Evolutionary conservation across 1,284 basidiomycete species (phyloP), one percentile per base, ranked within the genome.

Genomic region (Rhodofomes roseus): DNA sequence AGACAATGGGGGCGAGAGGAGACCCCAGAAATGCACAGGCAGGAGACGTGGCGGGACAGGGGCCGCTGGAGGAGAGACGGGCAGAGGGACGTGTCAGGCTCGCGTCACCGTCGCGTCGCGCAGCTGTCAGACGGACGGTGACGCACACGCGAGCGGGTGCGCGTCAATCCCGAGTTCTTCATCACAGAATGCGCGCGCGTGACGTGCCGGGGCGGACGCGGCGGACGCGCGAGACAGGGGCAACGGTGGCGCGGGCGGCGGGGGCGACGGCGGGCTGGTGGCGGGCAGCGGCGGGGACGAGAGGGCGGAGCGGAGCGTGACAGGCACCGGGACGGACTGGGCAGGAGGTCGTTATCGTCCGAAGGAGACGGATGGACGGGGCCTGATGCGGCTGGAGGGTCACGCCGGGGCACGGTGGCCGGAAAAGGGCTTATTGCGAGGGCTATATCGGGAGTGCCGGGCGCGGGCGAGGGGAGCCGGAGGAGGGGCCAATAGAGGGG

Each of bases 391-490:
- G 50, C 43, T 36, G 58, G 54, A 55, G 37, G 56, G 57, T 60
- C 57, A 60, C 58, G 56, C 59, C 56, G 54, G 54, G 56, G 52
- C 48, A 41, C 57, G 55, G 58, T 5, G 44, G 54, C 65, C 57
- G 43, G 58, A 64, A 60, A 65, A 64, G 65, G 67, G 50, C 60
- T 61, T 56, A 68, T 68, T 68, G 62, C 65, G 57, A 51, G 25
- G 43, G 29, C 40, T 59, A 20, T 59, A 63, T 55, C 59, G 63
- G 48, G 52, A 22, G 40, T 23, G 44, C 44, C 43, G 55, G 40
- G 58, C 51, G 39, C 56, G 53, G 44, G 61, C 55, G 57, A 57
- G 46, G 54, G 58, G 55, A 54, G 4, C 57, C 60, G 56, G 60
- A 57, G 58, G 44, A 52, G 56, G 57, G 48, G 54, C 59, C 44